phyloP scores from a whole-genome alignment of 192 early-diverging fungal genomes.

The Phlyctochytrium planicorne region DNA sequence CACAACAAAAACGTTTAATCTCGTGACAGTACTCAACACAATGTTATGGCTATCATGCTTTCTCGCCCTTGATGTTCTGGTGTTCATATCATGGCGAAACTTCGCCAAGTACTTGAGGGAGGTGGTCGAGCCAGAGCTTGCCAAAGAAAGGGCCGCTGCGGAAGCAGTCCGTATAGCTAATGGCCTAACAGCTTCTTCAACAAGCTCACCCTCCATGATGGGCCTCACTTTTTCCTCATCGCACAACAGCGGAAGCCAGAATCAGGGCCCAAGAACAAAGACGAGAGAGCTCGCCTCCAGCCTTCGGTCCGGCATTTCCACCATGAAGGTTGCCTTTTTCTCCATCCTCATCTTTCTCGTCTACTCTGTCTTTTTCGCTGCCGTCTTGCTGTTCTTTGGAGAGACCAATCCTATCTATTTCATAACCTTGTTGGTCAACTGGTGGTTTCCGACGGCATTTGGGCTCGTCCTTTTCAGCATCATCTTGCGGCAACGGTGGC shows the following conservation, averaged over 20 bases:
- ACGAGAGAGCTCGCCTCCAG: background rate
- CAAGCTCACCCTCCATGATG: background rate
- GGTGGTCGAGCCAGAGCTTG: background rate
- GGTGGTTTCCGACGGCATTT: background rate
- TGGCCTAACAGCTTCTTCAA: background rate
- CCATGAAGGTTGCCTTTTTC: background rate
- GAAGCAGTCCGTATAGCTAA: no score
- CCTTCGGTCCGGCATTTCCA: background rate
- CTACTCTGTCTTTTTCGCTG: conserved; percentile 1
- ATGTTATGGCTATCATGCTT: background rate
- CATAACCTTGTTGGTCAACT: background rate
- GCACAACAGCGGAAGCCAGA: background rate
- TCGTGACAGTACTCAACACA: background rate
- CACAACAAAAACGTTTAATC: background rate
- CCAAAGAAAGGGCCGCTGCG: background rate
- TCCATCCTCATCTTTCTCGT: background rate
- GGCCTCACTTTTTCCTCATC: no score
- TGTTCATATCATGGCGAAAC: background rate
- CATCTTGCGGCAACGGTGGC: background rate
- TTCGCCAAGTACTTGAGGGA: background rate
- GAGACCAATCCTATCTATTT: background rate
- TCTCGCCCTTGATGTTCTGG: background rate
- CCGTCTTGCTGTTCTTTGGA: background rate
- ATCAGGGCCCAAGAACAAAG: background rate
- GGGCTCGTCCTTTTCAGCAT: background rate